A percentile compares a stretch with the other conserved stretches of the same genome.
Evolutionary conservation across 2,329 filamentous ascomycete species (phyloP).

Genomic region (Sporothrix variecibatus): DNA sequence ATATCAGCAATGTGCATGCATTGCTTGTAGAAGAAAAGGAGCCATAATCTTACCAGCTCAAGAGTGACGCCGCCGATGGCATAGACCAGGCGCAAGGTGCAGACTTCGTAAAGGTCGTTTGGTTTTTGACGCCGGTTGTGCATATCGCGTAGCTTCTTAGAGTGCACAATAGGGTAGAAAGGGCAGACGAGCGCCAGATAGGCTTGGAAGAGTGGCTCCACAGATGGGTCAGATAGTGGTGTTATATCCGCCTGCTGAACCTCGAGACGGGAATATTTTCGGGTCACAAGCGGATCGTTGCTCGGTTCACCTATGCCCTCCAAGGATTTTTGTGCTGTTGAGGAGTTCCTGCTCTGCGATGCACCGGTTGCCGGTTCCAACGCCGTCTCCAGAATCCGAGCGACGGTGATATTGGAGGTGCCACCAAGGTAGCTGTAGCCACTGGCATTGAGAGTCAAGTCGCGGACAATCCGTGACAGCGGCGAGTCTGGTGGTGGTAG

Average conservation of each 20-base stretch:
- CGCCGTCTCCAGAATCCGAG: background rate
- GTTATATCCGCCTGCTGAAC: background rate
- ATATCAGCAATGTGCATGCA: no score
- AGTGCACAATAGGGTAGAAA: background rate
- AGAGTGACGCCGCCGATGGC: background rate
- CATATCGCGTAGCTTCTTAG: background rate
- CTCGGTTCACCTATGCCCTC: background rate
- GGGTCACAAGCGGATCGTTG: background rate
- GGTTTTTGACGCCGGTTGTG: background rate
- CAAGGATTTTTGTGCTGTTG: background rate
- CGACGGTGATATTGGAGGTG: background rate
- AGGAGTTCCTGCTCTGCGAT: background rate
- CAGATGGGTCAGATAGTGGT: background rate
- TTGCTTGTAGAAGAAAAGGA: no score
- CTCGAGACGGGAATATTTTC: background rate
- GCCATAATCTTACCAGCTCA: background rate
- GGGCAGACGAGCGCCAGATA: background rate
- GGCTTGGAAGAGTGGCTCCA: background rate
- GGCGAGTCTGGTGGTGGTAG: background rate
- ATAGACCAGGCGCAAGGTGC: background rate
- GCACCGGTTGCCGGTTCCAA: background rate
- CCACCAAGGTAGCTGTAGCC: background rate
- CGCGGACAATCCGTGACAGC: background rate
- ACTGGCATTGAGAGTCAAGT: background rate
- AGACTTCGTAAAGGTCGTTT: background rate